phyloP scores from a whole-genome alignment of 768 basidiomycete species.

The Mycena pura region DNA sequence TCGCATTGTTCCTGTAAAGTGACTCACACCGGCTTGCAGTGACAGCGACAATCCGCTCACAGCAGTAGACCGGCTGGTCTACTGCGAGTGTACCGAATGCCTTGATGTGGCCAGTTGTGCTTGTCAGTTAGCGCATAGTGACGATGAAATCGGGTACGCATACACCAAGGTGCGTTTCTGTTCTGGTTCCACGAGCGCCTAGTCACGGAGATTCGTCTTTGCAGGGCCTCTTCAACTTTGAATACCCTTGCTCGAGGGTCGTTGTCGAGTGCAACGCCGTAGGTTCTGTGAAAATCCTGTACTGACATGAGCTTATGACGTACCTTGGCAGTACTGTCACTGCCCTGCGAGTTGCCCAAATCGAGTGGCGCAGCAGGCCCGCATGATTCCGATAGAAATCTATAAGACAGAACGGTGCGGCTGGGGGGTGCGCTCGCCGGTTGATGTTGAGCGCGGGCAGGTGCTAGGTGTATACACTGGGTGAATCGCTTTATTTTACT shows the following conservation, averaged over 20 bases:
- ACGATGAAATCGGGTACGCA: not conserved
- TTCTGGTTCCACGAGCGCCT: not conserved
- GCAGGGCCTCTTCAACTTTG: constrained; percentile 25
- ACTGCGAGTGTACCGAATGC: not conserved
- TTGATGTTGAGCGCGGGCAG: constrained; percentile 20
- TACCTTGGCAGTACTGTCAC: constrained; percentile 16
- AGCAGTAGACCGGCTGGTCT: not conserved
- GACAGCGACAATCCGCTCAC: no score
- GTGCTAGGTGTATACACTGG: constrained; percentile 35
- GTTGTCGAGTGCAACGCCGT: constrained; percentile 35
- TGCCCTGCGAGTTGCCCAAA: constrained; percentile 27
- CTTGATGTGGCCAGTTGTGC: not conserved
- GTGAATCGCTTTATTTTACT: not conserved
- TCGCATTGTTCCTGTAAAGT: not conserved
- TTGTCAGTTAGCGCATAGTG: no score
- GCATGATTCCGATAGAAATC: constrained; percentile 29
- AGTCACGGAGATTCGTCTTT: not conserved
- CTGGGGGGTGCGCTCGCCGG: constrained; percentile 33
- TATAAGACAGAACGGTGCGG: constrained; percentile 32
- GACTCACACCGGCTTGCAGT: no score
- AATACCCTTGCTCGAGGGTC: not conserved
- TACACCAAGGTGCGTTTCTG: constrained; percentile 14
- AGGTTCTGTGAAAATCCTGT: not conserved
- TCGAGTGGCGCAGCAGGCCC: constrained; percentile 31
- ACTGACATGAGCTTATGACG: not conserved